phyloP scores from a whole-genome alignment of 495 filamentous ascomycete genomes.

The Xylaria bambusicola region DNA sequence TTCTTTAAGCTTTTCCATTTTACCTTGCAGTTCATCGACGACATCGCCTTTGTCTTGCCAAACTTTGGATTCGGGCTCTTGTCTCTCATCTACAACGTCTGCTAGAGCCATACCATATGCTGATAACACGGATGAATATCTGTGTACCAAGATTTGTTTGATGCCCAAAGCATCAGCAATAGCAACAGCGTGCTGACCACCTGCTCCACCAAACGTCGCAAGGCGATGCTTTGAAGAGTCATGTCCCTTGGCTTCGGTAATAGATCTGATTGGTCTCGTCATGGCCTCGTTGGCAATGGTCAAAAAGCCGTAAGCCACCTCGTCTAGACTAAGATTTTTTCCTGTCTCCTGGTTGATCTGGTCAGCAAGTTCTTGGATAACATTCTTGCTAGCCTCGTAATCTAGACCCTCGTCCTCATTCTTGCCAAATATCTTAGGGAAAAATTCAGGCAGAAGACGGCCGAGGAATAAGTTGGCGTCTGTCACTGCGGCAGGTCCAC shows the following conservation, averaged over 20 bases:
- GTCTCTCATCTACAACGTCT: conserved; percentile 90
- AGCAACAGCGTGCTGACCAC: conserved; percentile 94
- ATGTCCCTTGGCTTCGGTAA: conserved; percentile 93
- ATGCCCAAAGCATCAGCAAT: conserved; percentile 91
- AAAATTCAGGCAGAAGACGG: conserved; percentile 82
- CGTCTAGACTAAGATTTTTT: conserved; percentile 77
- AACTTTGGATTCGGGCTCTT: conserved; percentile 85
- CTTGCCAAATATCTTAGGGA: conserved; percentile 94
- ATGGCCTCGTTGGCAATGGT: conserved; percentile 96
- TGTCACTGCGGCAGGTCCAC: conserved; percentile 87
- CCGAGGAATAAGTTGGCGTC: conserved; percentile 93
- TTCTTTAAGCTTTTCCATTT: conserved; percentile 65
- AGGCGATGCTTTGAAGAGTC: conserved; percentile 88
- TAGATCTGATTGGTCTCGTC: conserved; percentile 86
- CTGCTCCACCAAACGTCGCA: conserved; percentile 92
- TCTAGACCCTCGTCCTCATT: conserved; percentile 89
- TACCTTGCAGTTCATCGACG: conserved; percentile 52
- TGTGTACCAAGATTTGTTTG: conserved; percentile 81
- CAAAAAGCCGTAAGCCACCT: conserved; percentile 88
- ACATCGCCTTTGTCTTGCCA: conserved; percentile 62
- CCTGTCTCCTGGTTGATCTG: conserved; percentile 71
- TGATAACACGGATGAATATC: conserved; percentile 91
- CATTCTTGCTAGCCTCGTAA: conserved; percentile 69
- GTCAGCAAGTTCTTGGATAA: conserved; percentile 76
- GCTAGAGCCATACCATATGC: conserved; percentile 97